Conservation (phyloP, 2,329 filamentous ascomycete genomes). For the Parastagonospora avenae region DNA sequence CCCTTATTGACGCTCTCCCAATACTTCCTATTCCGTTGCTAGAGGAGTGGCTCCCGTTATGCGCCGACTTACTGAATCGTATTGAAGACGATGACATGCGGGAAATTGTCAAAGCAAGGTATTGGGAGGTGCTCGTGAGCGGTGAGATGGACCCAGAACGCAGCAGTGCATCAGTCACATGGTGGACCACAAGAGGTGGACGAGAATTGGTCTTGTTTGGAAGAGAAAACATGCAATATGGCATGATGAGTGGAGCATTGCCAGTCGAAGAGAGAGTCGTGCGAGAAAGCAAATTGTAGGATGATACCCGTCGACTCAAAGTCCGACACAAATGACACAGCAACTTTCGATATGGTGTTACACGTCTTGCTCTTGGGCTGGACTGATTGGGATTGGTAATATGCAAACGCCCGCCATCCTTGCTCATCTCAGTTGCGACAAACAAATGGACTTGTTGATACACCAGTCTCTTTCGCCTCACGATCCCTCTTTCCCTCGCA, state of each 20-base stretch:
- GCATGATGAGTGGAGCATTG: slow-evolving; percentile 63
- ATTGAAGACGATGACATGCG: slow-evolving; percentile 68
- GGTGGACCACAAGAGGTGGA: slow-evolving; percentile 77
- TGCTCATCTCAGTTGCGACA: background rate
- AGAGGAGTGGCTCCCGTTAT: slow-evolving; percentile 79
- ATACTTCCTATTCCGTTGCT: slow-evolving; percentile 72
- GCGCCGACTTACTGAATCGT: slow-evolving; percentile 69
- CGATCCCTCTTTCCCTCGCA: background rate
- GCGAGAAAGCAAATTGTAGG: slow-evolving; percentile 57
- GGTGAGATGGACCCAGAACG: slow-evolving; percentile 90
- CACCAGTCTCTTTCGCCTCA: background rate
- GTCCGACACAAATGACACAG: background rate
- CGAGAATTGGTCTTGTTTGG: slow-evolving; percentile 62
- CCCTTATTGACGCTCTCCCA: slow-evolving; percentile 79
- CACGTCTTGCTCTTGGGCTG: no score
- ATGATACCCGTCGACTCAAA: slow-evolving; percentile 11
- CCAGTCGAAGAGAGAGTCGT: slow-evolving; percentile 29
- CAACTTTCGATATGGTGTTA: no score
- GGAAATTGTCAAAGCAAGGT: slow-evolving; percentile 68
- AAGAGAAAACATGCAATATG: slow-evolving; percentile 56
- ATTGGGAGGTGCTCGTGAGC: slow-evolving; percentile 78
- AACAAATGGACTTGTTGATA: background rate
- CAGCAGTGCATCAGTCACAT: slow-evolving; percentile 76
- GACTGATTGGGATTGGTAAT: no score
- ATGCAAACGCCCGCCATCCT: background rate